These are phyloP conservation scores for Phycomyces nitens DNA, from an alignment of 192 early-diverging fungal genomes.

Conservation along the genomic window DNA sequence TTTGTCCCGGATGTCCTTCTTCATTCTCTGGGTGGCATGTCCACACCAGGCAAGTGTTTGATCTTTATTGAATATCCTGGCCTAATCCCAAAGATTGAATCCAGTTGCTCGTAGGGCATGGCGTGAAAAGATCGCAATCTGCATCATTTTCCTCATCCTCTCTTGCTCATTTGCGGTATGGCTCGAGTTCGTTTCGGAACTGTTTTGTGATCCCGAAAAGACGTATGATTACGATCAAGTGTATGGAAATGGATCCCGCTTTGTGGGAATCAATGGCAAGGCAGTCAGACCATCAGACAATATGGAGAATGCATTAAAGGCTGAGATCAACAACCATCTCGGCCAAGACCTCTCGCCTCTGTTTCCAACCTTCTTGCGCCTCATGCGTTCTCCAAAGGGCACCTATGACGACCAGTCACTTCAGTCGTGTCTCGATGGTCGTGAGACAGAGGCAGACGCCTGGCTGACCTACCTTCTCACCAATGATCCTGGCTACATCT, in stretches of 20 bases:
- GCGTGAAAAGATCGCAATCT: conserved; percentile 33
- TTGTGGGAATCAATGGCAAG: conserved; percentile 29
- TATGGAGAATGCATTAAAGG: not conserved
- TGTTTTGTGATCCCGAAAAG: conserved; percentile 28
- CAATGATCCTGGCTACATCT: conserved; percentile 24
- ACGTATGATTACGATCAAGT: conserved; percentile 22
- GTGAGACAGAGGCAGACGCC: conserved; percentile 12
- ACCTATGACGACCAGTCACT: conserved; percentile 12
- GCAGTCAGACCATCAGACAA: conserved; percentile 15
- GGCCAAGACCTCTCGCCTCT: conserved; percentile 26
- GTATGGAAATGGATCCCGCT: conserved; percentile 11
- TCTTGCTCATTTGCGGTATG: conserved; percentile 21
- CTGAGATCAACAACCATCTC: conserved; percentile 17
- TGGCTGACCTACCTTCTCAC: conserved; percentile 28
- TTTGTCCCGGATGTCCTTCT: conserved; percentile 22
- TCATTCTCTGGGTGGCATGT: conserved; percentile 15
- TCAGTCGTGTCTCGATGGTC: conserved; percentile 20
- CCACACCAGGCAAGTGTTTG: conserved; percentile 13
- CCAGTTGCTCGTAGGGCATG: conserved; percentile 23
- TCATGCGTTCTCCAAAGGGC: conserved; percentile 5
- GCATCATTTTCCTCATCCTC: conserved; percentile 16
- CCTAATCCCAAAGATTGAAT: not conserved
- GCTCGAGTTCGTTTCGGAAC: conserved; percentile 26
- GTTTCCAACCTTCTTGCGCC: conserved; percentile 31
- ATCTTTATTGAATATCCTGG: too few relatives aligned